Conservation (phyloP, 768 basidiomycete genomes). For the Rhodosporidiobolus odoratus region DNA sequence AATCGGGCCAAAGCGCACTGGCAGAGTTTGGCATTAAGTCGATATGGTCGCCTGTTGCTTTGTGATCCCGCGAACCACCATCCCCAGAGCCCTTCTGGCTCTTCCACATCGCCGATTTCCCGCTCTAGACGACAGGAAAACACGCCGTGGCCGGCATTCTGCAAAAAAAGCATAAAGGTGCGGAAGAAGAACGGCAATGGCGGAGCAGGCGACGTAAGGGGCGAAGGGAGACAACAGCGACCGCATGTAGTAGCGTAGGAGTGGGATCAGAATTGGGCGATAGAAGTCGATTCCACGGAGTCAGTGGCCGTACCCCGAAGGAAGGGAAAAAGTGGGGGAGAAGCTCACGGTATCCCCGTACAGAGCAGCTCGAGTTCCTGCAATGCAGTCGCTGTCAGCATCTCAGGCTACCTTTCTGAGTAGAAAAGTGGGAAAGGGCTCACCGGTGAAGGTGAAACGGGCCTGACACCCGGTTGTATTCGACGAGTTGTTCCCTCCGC, state of each 20-base stretch:
- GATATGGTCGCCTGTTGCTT: neutral
- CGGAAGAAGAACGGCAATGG: neutral
- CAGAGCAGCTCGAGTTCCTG: neutral
- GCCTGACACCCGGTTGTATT: neutral
- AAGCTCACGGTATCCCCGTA: constrained; percentile 1
- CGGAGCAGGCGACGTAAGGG: neutral
- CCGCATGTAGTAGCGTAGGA: no score
- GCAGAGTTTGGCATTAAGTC: neutral
- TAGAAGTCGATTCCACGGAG: no score
- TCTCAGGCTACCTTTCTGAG: no score
- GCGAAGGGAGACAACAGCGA: no score
- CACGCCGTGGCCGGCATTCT: neutral
- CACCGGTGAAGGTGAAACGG: neutral
- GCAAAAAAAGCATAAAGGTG: neutral
- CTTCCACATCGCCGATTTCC: neutral
- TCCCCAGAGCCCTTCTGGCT: neutral
- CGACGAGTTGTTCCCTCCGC: neutral
- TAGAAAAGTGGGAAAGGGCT: neutral
- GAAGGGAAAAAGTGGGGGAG: neutral
- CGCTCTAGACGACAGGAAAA: neutral
- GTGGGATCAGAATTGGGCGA: no score
- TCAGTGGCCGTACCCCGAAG: no score
- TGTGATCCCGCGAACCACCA: neutral
- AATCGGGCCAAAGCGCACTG: no score
- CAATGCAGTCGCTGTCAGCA: neutral